Conservation (phyloP, 164 flowering plant genomes). For the Houttuynia cordata region DNA sequence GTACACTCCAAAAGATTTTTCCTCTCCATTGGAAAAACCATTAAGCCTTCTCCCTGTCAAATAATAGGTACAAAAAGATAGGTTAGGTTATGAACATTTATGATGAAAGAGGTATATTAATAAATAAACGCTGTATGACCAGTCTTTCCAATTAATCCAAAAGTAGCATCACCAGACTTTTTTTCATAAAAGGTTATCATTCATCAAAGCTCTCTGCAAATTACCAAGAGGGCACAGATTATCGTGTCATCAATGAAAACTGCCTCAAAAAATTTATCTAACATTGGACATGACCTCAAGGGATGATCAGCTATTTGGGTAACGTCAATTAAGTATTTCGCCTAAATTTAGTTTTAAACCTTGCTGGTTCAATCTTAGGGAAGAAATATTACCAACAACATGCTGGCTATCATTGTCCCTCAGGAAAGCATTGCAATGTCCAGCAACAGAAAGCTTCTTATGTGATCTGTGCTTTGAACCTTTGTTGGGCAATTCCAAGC, state of each 20-base stretch:
- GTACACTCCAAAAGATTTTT: neutral
- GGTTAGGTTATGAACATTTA: neutral
- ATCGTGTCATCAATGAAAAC: no score
- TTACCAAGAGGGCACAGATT: neutral
- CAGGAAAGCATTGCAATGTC: slow-evolving; percentile 23
- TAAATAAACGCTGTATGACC: no score
- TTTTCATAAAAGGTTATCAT: neutral
- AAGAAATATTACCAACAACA: slow-evolving; percentile 27
- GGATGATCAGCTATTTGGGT: no score
- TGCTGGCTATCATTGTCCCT: slow-evolving; percentile 56
- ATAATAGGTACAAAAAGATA: neutral
- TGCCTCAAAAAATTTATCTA: no score
- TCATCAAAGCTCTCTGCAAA: neutral
- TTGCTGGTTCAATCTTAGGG: neutral
- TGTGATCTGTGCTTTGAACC: slow-evolving; percentile 84
- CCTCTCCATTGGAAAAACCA: slow-evolving; percentile 1
- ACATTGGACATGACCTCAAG: no score
- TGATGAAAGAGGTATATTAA: neutral
- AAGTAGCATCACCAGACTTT: neutral
- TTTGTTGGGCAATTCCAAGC: slow-evolving; percentile 79
- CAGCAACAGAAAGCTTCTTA: slow-evolving; percentile 40
- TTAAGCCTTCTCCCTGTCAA: neutral
- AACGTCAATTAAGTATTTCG: no score
- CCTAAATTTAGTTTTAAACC: neutral
- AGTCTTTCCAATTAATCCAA: no score